Percentiles rank a stretch among this genome's conserved stretches.
phyloP scores from a whole-genome alignment of 345 rosid genomes.

The Salix arbutifolia region DNA sequence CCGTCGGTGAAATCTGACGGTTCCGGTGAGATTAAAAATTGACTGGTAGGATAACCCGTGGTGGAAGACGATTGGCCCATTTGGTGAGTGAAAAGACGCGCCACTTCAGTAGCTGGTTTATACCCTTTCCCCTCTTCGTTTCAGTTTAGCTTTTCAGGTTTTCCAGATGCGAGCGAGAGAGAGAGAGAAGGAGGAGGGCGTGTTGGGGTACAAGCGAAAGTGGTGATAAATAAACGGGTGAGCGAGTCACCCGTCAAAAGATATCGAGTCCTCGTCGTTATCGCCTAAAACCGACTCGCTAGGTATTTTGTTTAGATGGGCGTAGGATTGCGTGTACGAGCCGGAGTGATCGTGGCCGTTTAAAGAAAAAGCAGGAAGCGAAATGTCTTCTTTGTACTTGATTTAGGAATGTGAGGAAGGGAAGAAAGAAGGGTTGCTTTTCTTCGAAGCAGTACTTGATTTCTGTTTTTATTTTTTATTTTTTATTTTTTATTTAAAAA shows the following conservation, averaged over 20 bases:
- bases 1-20: slow-evolving; percentile 16
- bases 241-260: slow-evolving; percentile 8
- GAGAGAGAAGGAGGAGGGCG: background rate
- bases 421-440: background rate
- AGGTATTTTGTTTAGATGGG: background rate
- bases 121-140: background rate
- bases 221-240: background rate
- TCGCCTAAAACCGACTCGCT: slow-evolving; percentile 22
- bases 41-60: slow-evolving; percentile 19
- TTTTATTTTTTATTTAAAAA: too few relatives aligned
- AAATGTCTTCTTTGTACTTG: background rate
- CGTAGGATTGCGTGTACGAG: background rate
- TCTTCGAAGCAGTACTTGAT: background rate
- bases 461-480: too few relatives aligned
- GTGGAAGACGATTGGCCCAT: slow-evolving; percentile 65
- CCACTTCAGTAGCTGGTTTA: slow-evolving; percentile 4
- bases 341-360: slow-evolving; percentile 1
- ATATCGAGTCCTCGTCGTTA: slow-evolving; percentile 24
- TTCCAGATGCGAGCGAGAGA: slow-evolving; percentile 1
- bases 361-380: background rate
- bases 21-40: slow-evolving; percentile 1
- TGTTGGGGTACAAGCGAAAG: background rate
- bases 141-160: background rate
- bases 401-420: too few relatives aligned
- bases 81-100: slow-evolving; percentile 2